phyloP scores from a whole-genome alignment of 2,329 filamentous ascomycete species.

The Fusarium veterinarium region DNA sequence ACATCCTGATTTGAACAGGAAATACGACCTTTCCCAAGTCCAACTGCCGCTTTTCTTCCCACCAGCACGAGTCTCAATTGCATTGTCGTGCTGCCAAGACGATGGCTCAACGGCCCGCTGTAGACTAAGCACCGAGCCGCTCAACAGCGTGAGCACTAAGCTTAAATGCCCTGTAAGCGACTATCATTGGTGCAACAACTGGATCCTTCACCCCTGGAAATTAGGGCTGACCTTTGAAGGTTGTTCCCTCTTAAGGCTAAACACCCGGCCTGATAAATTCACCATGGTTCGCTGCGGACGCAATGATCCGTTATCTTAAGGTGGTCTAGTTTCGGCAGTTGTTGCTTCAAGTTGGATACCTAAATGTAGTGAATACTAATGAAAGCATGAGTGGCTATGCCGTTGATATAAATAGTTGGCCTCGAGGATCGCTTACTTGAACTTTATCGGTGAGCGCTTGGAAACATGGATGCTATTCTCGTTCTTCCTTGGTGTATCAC shows the following conservation, averaged over 20 bases:
- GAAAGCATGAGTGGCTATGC: not conserved
- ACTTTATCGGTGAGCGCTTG: not conserved
- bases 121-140: not conserved
- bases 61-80: not conserved
- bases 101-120: not conserved
- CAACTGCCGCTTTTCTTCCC: not conserved
- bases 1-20: not conserved
- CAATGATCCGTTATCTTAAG: not conserved
- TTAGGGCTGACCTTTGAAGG: not conserved
- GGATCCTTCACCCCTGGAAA: conserved; percentile 3
- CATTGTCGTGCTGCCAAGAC: not conserved
- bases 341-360: not conserved
- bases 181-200: not conserved
- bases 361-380: not conserved
- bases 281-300: not conserved
- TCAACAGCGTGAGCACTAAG: conserved; percentile 6
- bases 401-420: not conserved
- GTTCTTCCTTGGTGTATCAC: not conserved
- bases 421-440: not conserved
- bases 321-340: not conserved
- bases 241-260: not conserved
- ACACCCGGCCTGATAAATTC: not conserved
- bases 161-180: not conserved
- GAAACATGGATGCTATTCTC: rapidly evolving
- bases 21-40: not conserved